Evolutionary conservation across 192 early-diverging fungal species (phyloP).

Genomic region (Rhizoclosmatium globosum): DNA sequence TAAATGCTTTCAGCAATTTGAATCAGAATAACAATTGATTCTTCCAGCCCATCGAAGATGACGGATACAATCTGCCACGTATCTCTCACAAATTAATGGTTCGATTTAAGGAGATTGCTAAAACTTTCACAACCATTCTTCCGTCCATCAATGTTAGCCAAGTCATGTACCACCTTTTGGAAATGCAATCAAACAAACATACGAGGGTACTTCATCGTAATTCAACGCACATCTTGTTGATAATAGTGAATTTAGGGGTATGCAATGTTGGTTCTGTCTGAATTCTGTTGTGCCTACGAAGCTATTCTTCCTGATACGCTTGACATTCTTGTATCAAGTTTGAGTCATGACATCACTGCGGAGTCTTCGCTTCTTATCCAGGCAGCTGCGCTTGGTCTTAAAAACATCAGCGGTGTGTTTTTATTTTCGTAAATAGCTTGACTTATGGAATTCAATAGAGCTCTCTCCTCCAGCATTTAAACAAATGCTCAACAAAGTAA

Average conservation of each 20-base stretch:
- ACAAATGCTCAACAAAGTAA: slow-evolving; percentile 54
- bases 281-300: slow-evolving; percentile 60
- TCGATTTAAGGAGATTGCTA: slow-evolving; percentile 54
- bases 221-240: not conserved
- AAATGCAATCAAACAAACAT: slow-evolving; percentile 41
- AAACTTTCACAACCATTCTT: slow-evolving; percentile 42
- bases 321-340: slow-evolving; percentile 47
- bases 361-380: slow-evolving; percentile 51
- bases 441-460: slow-evolving; percentile 35
- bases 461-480: slow-evolving; percentile 58
- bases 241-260: slow-evolving; percentile 30
- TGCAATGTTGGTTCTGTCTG: slow-evolving; percentile 54
- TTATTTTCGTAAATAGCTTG: slow-evolving; percentile 21
- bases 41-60: slow-evolving; percentile 55
- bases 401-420: slow-evolving; percentile 56
- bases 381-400: slow-evolving; percentile 56
- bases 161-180: slow-evolving; percentile 58
- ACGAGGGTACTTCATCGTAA: slow-evolving; percentile 39
- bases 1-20: slow-evolving; percentile 12
- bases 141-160: slow-evolving; percentile 45
- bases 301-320: slow-evolving; percentile 41
- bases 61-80: slow-evolving; percentile 60
- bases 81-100: slow-evolving; percentile 61
- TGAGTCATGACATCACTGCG: slow-evolving; percentile 55
- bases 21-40: not conserved